Evolutionary conservation across 768 basidiomycete genomes (phyloP).

Genomic region (Gloeophyllum trabeum): DNA sequence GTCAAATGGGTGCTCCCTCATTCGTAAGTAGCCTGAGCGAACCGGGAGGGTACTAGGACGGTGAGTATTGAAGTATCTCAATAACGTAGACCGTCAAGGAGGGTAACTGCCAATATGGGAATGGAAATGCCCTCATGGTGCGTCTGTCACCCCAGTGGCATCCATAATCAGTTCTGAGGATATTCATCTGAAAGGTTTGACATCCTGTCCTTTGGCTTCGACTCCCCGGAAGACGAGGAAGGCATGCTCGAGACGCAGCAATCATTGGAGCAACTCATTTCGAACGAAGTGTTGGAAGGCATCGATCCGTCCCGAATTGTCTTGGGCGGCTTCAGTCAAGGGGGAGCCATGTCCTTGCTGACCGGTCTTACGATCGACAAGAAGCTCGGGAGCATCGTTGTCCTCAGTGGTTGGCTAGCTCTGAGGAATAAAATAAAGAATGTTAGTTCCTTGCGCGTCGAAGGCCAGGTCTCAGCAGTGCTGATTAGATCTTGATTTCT

Average conservation of each 20-base stretch:
- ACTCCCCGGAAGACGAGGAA: slow-evolving; percentile 56
- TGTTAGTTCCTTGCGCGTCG: slow-evolving; percentile 27
- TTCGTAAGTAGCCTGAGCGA: slow-evolving; percentile 40
- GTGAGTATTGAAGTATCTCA: no score
- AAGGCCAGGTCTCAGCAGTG: background rate
- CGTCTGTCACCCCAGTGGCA: no score
- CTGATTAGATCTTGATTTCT: background rate
- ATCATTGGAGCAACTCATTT: slow-evolving; percentile 57
- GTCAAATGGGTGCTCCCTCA: slow-evolving; percentile 89
- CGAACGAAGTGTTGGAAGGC: slow-evolving; percentile 62
- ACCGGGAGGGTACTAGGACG: no score
- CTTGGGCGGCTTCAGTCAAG: slow-evolving; percentile 86
- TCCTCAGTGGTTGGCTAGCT: slow-evolving; percentile 75
- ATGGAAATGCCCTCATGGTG: slow-evolving; percentile 72
- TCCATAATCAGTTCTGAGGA: no score
- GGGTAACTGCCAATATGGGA: slow-evolving; percentile 69
- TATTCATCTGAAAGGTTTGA: slow-evolving; percentile 72
- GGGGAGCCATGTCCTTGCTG: slow-evolving; percentile 68
- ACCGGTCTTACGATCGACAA: slow-evolving; percentile 57
- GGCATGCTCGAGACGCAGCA: slow-evolving; percentile 63
- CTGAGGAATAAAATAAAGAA: slow-evolving; percentile 52
- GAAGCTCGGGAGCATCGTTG: slow-evolving; percentile 60
- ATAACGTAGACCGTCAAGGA: slow-evolving; percentile 32
- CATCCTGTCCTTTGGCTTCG: slow-evolving; percentile 52
- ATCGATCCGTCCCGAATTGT: slow-evolving; percentile 63